phyloP scores from a whole-genome alignment of 208 protist genomes.

The Trypanosomatidae sp. region DNA sequence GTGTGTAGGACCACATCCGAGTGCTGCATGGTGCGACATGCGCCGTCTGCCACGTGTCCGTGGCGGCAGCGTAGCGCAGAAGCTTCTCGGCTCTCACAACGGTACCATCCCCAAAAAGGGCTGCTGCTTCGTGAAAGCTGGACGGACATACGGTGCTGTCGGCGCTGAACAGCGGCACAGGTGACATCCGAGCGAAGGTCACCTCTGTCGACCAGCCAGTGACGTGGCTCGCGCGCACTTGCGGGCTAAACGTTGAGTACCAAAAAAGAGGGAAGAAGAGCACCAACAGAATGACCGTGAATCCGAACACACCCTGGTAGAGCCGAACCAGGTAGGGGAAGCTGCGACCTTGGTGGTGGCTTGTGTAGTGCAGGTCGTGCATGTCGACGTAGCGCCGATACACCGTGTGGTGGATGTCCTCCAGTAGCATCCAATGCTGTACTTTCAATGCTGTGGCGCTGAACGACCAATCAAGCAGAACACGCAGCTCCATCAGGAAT shows the following conservation, averaged over 20 bases:
- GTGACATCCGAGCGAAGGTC: constrained; percentile 8
- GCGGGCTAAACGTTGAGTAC: constrained; percentile 80
- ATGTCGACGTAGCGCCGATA: constrained; percentile 73
- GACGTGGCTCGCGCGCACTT: constrained; percentile 40
- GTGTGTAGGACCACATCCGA: constrained; percentile 34
- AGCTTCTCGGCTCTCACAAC: constrained; percentile 1
- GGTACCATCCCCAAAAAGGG: constrained; percentile 1
- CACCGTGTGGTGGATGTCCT: constrained; percentile 70
- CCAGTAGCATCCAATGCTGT: constrained; percentile 79
- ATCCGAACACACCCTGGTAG: constrained; percentile 58
- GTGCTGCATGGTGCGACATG: constrained; percentile 23
- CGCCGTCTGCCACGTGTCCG: constrained; percentile 26
- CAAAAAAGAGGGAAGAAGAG: constrained; percentile 74
- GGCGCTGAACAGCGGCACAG: constrained; percentile 16
- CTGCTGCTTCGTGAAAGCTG: constrained; percentile 20
- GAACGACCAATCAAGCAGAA: constrained; percentile 80
- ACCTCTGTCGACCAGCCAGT: constrained; percentile 29
- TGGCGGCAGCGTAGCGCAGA: constrained; percentile 13
- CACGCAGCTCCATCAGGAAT: constrained; percentile 75
- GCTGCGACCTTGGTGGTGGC: constrained; percentile 30
- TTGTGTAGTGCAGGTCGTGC: constrained; percentile 51
- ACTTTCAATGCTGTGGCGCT: constrained; percentile 64
- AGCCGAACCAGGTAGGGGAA: constrained; percentile 51
- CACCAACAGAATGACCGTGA: constrained; percentile 44
- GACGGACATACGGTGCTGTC: constrained; percentile 8